A percentile compares a stretch with the other conserved stretches of the same genome.
These are phyloP conservation scores for Wallacemonas collosoma DNA, from an alignment of 208 protist species.

Conservation along the genomic window DNA sequence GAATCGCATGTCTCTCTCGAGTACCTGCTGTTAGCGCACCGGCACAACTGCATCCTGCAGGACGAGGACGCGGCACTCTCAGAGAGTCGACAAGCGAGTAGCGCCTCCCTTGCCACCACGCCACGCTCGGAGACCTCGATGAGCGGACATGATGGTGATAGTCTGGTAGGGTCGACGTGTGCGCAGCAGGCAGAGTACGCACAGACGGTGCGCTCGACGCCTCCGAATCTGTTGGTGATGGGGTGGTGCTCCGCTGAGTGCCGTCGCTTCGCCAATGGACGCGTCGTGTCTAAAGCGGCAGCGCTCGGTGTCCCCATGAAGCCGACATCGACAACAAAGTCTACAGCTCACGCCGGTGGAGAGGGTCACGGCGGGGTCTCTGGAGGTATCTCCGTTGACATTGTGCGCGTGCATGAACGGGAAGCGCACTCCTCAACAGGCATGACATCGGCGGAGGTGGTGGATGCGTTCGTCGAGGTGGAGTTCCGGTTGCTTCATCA, in stretches of 20 bases:
- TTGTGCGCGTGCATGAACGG: slow-evolving; percentile 21
- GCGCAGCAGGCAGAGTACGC: too few relatives aligned
- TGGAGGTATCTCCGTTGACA: slow-evolving; percentile 42
- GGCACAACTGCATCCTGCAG: not conserved
- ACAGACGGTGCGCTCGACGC: not conserved
- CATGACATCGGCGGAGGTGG: not conserved
- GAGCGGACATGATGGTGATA: too few relatives aligned
- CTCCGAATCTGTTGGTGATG: slow-evolving; percentile 26
- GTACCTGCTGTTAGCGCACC: slow-evolving; percentile 35
- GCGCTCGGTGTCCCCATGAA: slow-evolving; percentile 22
- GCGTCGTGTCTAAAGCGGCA: not conserved
- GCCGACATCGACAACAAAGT: not conserved
- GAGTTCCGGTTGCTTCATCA: slow-evolving; percentile 14
- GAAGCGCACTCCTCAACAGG: not conserved
- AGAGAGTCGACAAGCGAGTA: not conserved
- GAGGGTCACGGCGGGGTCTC: not conserved
- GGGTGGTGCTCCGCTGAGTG: slow-evolving; percentile 34
- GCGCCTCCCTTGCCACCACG: not conserved
- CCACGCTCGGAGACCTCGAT: slow-evolving; percentile 3
- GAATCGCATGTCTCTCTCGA: slow-evolving; percentile 69
- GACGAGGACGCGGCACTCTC: not conserved
- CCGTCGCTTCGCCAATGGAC: slow-evolving; percentile 3
- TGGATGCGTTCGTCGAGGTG: not conserved
- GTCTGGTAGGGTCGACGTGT: too few relatives aligned
- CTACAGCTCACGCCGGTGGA: not conserved